Evolutionary conservation across 345 rosid genomes (phyloP).

Genomic region (Brassica carinata): DNA sequence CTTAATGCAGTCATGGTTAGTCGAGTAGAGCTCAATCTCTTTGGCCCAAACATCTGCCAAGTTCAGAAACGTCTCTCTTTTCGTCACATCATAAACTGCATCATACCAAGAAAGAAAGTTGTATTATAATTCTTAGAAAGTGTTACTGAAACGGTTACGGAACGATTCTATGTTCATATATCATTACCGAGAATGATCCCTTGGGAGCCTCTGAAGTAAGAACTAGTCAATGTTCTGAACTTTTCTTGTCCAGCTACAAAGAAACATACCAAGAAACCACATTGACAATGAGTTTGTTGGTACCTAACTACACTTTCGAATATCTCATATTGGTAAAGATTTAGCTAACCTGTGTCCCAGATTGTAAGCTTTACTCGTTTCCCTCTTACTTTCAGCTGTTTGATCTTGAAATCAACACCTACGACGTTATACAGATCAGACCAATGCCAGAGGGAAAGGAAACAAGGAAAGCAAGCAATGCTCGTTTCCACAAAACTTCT

Average conservation of each 20-base stretch:
- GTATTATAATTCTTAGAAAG: no score
- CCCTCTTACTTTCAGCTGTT: constrained; percentile 64
- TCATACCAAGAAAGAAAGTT: neutral
- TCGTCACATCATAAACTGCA: constrained; percentile 87
- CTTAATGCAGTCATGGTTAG: constrained; percentile 71
- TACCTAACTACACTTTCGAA: neutral
- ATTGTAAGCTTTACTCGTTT: constrained; percentile 87
- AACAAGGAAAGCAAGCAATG: no score
- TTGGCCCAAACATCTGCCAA: constrained; percentile 82
- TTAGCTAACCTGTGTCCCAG: constrained; percentile 86
- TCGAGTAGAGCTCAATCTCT: constrained; percentile 82
- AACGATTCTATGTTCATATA: neutral
- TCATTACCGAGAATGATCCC: constrained; percentile 93
- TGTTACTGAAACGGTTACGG: neutral
- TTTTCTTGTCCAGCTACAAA: constrained; percentile 99
- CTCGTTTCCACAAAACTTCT: no score
- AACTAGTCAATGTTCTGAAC: constrained; percentile 77
- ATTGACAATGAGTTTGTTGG: neutral
- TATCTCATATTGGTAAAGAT: neutral
- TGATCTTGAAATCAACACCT: constrained; percentile 98
- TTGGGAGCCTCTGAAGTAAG: constrained; percentile 93
- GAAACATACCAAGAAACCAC: constrained; percentile 19
- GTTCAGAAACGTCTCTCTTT: constrained; percentile 75
- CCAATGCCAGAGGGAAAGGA: neutral
- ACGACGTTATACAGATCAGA: constrained; percentile 22